Evolutionary conservation across 805 yeast genomes (phyloP), one percentile per base, ranked within the genome.

Genomic region (Saccharomyces mikatae): DNA sequence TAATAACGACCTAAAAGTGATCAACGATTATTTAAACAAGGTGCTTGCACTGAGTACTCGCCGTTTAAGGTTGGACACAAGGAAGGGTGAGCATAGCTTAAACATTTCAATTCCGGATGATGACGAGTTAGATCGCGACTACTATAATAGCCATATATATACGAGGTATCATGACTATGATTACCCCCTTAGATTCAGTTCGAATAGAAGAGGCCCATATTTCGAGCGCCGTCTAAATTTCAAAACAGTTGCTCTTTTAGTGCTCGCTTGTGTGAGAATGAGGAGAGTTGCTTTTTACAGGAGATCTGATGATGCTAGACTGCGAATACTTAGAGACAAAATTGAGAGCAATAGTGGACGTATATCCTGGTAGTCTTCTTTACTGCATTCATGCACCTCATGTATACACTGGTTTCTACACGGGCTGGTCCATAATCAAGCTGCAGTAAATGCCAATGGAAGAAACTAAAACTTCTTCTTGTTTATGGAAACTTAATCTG

Each of bases 21-120:
- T 68, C 60, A 68, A 68, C 41, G 66, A 65, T 21, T 70, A 70
- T 49, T 52, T 68, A 51, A 65, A 68, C 51, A 63, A 65, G 21
- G 68, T 69, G 10, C 52, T 70, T 41, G 60, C 61, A 36, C 67
- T 69, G 21, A 60, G 69, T 21, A 62, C 71, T 2, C 62, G 58
- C 36, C 70, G 67, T 46, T 52, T 68, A 30, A 60, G 66, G 27
- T 56, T 63, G 22, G 72, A 69, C 50, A 36, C 44, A 17, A 36
- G 44, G 24, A 36, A 36, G 17, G 44, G 44, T 21, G 44, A 36
- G 13, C 44, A 36, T 17, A 36, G 44, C 17, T 17, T 36, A 17
- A 36, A 36, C 44, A 36, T 36, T 36, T 4, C 44, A 17, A 17
- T 58, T 63, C 13, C 52, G 62, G 52, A 68, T 63, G 57, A 56